Percentiles rank a stretch among this genome's conserved stretches.
Evolutionary conservation across 441 rosid genomes (phyloP).

Genomic region (Pelargonium cotyledonis): DNA sequence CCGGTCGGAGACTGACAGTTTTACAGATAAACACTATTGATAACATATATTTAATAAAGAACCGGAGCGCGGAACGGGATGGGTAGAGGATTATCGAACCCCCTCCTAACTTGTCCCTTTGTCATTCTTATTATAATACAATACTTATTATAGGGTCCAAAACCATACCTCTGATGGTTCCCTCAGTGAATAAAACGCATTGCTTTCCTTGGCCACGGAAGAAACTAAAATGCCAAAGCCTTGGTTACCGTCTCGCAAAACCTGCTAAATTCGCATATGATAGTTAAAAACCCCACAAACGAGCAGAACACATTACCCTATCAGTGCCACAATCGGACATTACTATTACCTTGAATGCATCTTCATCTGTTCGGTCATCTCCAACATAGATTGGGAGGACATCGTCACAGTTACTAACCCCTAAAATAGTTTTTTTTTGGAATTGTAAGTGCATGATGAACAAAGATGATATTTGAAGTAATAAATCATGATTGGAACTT

Average conservation of each 20-base stretch:
- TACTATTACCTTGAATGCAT: conserved; percentile 70
- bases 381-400: conserved; percentile 95
- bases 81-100: no score
- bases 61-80: no score
- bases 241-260: conserved; percentile 58
- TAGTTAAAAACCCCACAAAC: not conserved
- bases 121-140: not conserved
- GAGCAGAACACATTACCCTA: not conserved
- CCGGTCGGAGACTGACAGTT: no score
- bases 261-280: conserved; percentile 34
- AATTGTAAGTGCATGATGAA: not conserved
- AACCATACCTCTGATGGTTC: conserved; percentile 73
- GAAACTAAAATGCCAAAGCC: conserved; percentile 87
- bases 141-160: not conserved
- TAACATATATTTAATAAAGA: no score
- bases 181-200: conserved; percentile 75
- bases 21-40: no score
- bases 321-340: not conserved
- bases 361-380: conserved; percentile 94
- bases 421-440: conserved; percentile 27
- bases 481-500: not conserved
- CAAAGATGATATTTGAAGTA: not conserved
- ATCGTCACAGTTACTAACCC: conserved; percentile 57
- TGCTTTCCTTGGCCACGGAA: conserved; percentile 70
- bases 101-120: no score